These are phyloP conservation scores for Ustulina deusta DNA, from an alignment of 2,329 filamentous ascomycete species.

Conservation along the genomic window DNA sequence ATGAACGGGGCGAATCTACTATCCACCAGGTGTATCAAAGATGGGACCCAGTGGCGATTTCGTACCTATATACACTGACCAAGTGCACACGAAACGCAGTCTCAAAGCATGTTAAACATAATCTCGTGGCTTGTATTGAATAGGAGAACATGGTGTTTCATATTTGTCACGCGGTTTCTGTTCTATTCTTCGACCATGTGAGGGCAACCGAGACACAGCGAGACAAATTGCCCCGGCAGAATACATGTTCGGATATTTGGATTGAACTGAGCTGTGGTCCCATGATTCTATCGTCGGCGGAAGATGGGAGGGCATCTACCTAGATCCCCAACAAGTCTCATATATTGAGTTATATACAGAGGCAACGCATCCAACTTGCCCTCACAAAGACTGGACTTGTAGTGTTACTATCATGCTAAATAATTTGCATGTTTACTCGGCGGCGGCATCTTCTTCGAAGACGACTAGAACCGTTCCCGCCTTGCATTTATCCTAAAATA, in stretches of 20 bases:
- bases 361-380: not conserved
- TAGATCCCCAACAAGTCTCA: not conserved
- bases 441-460: conserved; percentile 67
- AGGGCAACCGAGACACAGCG: not conserved
- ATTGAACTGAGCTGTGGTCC: not conserved
- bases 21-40: not conserved
- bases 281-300: not conserved
- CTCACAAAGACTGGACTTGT: not conserved
- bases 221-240: not conserved
- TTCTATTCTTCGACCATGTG: not conserved
- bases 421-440: conserved; percentile 17
- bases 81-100: not conserved
- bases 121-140: not conserved
- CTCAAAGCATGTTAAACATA: not conserved
- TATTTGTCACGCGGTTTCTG: not conserved
- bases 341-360: conserved; percentile 25
- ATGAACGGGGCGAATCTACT: not conserved
- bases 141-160: not conserved
- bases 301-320: not conserved
- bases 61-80: not conserved
- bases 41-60: not conserved
- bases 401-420: not conserved
- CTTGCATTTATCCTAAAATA: conserved; percentile 77
- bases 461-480: conserved; percentile 79
- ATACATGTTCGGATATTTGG: not conserved